Base-by-base conservation (phyloP, 2,329 filamentous ascomycete species). In the Stemphylium lycopersici region DNA sequence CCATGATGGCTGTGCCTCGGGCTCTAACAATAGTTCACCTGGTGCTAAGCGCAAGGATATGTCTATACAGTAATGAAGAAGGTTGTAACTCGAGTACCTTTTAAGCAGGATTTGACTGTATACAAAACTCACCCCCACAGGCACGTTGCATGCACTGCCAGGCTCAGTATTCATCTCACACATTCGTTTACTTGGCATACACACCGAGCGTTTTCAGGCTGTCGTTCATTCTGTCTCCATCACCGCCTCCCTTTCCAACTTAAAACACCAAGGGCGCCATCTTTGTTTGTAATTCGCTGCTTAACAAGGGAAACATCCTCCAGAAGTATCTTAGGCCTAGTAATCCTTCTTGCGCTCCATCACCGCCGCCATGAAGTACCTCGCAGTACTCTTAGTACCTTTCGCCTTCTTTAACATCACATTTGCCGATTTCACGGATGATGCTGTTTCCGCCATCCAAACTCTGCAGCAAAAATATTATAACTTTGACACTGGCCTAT, bases 391-490 rank as follows among this genome's bases (percentile, higher is more conserved):
- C 3, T 39, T 66, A 4, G 13, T 64, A 36, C 50, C 62, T 15
- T 32, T 65, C 6, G 47, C 69, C 15, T 62, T 44, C 48, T 43
- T 53, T 32, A 53, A 45, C 26, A 47, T 37, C 42, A 54, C 44
- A 3, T 38, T 48, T 36, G 67, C 66, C 29, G 62, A 68, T 47
- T 73, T 68, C 52, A 61, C 63, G 7, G 60, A 65, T 24, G 62
- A 72, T 51, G 67, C 70, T 2, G 53, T 66, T 20, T 42, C 51
- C 15, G 69, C 70, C 3, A 68, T 73, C 40, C 68, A 67, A 42
- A 59, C 60, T 10, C 49, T 74, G 2, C 69, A 74, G 38, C 48
- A 68, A 48, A 71, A 69, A 38, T 74, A 63, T 63, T 75, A 75
- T 52, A 66, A 67, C 29, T 58, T 60, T 12, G 60, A 66, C 11